Percentiles rank a stretch among this genome's conserved stretches.
Conservation (phyloP, 2,329 filamentous ascomycete species). For the Alternaria hordeiaustralica region DNA sequence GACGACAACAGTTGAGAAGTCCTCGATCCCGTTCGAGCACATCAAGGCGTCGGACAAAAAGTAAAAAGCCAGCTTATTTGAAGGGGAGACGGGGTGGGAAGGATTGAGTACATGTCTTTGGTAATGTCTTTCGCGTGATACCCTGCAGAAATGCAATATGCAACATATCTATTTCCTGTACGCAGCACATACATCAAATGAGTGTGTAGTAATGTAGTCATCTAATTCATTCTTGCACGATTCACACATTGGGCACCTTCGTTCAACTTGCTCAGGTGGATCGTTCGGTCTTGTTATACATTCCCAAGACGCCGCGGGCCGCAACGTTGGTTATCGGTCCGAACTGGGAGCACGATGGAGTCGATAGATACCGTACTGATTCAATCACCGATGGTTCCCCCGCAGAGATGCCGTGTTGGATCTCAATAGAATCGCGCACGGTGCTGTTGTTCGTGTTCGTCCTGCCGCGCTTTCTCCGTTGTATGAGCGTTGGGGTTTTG, state of each 20-base stretch:
- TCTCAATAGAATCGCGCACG: background rate
- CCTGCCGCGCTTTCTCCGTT: background rate
- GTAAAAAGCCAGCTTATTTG: background rate
- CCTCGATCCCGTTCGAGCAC: constrained; percentile 12
- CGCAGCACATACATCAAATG: background rate
- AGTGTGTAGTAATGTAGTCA: background rate
- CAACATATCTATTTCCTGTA: constrained; percentile 6
- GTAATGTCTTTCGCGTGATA: constrained; percentile 12
- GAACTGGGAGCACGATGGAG: background rate
- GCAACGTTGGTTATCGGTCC: constrained; percentile 1
- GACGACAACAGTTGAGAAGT: constrained; percentile 16
- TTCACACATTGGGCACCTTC: background rate
- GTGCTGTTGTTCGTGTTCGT: background rate
- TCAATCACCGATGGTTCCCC: background rate
- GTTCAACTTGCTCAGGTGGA: background rate
- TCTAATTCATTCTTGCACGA: background rate
- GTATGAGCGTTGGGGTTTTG: background rate
- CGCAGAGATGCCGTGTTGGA: background rate
- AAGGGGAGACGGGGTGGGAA: background rate
- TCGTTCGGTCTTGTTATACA: background rate
- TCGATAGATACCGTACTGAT: background rate
- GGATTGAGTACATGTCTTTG: background rate
- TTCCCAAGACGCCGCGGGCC: background rate
- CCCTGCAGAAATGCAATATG: constrained; percentile 9
- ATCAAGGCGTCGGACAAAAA: constrained; percentile 7